Evolutionary conservation across 106 monocot genomes (phyloP).

Genomic region (Dendrobium huoshanense): DNA sequence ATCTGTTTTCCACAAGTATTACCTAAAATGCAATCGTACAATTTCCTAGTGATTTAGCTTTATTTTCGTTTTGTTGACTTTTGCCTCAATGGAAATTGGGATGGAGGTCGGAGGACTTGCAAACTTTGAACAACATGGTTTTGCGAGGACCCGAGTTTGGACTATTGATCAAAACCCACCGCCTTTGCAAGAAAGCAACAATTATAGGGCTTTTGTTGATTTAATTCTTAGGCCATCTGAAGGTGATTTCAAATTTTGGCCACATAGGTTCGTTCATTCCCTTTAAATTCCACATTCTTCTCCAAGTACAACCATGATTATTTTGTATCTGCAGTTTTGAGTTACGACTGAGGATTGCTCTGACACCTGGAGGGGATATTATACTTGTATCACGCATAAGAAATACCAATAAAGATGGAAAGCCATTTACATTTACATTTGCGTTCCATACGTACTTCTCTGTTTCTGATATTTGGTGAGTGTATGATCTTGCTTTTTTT

Average conservation of each 20-base stretch:
- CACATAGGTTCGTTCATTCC: conserved; percentile 39
- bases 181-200: conserved; percentile 37
- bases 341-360: conserved; percentile 59
- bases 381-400: conserved; percentile 75
- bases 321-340: conserved; percentile 45
- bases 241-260: conserved; percentile 62
- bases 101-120: conserved; percentile 39
- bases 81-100: not conserved
- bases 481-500: not conserved
- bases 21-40: not conserved
- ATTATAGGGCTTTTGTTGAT: conserved; percentile 50
- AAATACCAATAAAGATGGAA: conserved; percentile 62
- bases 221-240: conserved; percentile 55
- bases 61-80: not conserved
- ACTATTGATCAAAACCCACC: conserved; percentile 51
- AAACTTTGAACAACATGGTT: conserved; percentile 55
- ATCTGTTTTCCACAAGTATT: conserved; percentile 77
- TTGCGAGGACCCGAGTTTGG: conserved; percentile 59
- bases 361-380: conserved; percentile 69
- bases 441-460: conserved; percentile 76
- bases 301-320: not conserved
- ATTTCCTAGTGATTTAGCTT: not conserved
- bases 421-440: conserved; percentile 79
- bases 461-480: conserved; percentile 82
- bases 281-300: not conserved